Evolutionary conservation across 257 asterid species (phyloP).

Genomic region (Solanum verrucosum): DNA sequence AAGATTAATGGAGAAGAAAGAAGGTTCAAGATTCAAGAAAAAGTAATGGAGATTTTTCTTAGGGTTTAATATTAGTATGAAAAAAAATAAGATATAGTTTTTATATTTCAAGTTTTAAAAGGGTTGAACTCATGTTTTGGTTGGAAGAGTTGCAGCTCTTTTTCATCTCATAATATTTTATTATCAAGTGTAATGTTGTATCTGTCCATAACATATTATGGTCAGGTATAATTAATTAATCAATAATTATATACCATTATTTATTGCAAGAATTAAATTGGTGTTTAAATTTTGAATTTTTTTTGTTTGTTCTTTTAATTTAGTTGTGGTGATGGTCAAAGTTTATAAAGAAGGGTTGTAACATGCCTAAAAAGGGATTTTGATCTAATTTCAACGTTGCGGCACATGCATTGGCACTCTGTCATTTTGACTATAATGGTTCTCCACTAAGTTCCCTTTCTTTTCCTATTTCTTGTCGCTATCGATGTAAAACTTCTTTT

Average conservation of each 20-base stretch:
- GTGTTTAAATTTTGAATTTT: background rate
- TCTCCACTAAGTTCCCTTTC: background rate
- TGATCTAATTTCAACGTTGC: background rate
- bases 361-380: background rate
- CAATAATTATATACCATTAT: background rate
- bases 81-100: background rate
- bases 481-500: background rate
- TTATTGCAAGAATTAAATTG: background rate
- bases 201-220: background rate
- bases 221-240: background rate
- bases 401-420: slow-evolving; percentile 2
- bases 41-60: slow-evolving; percentile 3
- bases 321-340: slow-evolving; percentile 18
- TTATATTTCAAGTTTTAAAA: background rate
- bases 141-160: slow-evolving; percentile 13
- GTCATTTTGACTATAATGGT: background rate
- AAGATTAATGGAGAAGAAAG: background rate
- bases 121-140: slow-evolving; percentile 38
- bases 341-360: slow-evolving; percentile 7
- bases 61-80: background rate
- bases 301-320: background rate
- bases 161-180: background rate
- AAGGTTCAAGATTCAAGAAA: slow-evolving; percentile 8
- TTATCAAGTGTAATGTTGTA: background rate
- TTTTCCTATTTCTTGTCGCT: background rate